Evolutionary conservation across 441 rosid species (phyloP).

Genomic region (Aquilaria agallochum): DNA sequence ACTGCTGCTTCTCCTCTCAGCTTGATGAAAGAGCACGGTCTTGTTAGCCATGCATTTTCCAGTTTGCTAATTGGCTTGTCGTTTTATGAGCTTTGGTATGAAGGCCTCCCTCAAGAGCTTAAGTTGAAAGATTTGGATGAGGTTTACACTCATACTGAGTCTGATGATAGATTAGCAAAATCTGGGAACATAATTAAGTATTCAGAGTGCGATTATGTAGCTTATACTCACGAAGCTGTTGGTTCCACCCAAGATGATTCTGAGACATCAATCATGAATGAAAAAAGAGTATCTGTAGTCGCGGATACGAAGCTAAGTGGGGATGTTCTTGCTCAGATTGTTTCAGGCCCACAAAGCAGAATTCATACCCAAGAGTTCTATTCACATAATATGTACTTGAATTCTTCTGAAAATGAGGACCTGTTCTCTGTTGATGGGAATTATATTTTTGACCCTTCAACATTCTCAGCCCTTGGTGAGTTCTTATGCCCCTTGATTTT

Average conservation of each 20-base stretch:
- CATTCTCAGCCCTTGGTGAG: constrained; percentile 55
- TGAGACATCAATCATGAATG: constrained; percentile 60
- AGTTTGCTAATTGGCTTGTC: constrained; percentile 59
- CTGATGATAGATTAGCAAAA: constrained; percentile 27
- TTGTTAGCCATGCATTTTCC: constrained; percentile 47
- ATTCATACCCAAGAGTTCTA: constrained; percentile 17
- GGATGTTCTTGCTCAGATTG: constrained; percentile 24
- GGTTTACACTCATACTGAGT: constrained; percentile 15
- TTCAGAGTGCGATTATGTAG: constrained; percentile 25
- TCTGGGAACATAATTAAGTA: constrained; percentile 20
- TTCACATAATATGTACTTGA: constrained; percentile 28
- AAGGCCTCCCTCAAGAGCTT: constrained; percentile 37
- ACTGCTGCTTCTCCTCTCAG: constrained; percentile 32
- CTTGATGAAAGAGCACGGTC: constrained; percentile 46
- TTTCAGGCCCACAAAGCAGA: constrained; percentile 19
- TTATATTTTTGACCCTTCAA: constrained; percentile 26
- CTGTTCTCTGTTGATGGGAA: constrained; percentile 26
- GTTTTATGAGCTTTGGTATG: constrained; percentile 60
- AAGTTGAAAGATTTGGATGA: constrained; percentile 33
- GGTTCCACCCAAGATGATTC: constrained; percentile 35
- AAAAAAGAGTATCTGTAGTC: constrained; percentile 22
- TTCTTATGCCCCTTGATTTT: constrained; percentile 13
- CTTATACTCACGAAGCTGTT: constrained; percentile 27
- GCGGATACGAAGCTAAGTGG: constrained; percentile 13
- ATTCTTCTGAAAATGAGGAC: constrained; percentile 48